Evolutionary conservation across 2,329 filamentous ascomycete species (phyloP).

Genomic region (Thermomyces lanuginosus): DNA sequence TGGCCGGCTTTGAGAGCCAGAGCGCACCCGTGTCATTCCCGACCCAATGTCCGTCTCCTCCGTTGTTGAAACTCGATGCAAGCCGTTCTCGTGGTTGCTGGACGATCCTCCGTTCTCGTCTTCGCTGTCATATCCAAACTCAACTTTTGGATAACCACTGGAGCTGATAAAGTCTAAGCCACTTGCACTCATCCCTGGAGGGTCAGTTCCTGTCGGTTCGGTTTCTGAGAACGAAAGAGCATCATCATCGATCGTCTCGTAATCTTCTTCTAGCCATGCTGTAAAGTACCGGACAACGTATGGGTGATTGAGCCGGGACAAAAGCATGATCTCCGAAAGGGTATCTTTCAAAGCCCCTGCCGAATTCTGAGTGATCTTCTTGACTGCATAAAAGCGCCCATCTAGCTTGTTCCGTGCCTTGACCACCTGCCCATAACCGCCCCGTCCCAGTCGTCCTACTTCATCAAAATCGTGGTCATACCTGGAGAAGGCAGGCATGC

Average conservation of each 20-base stretch:
- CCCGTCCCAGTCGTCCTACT: conserved; percentile 73
- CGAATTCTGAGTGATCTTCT: conserved; percentile 79
- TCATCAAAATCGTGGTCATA: conserved; percentile 86
- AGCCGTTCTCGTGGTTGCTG: conserved; percentile 18
- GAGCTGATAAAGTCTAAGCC: conserved; percentile 91
- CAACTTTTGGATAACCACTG: conserved; percentile 57
- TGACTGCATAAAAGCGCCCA: conserved; percentile 85
- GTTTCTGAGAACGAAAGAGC: conserved; percentile 37
- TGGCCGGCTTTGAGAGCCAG: conserved; percentile 35
- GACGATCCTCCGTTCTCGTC: conserved; percentile 26
- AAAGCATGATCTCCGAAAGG: conserved; percentile 69
- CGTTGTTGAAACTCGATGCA: conserved; percentile 11
- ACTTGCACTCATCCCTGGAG: conserved; percentile 53
- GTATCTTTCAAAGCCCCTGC: conserved; percentile 45
- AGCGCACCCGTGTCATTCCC: conserved; percentile 27
- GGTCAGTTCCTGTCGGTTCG: conserved; percentile 26
- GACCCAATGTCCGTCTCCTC: conserved; percentile 14
- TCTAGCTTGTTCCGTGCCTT: conserved; percentile 91
- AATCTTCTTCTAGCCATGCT: conserved; percentile 72
- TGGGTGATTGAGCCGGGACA: conserved; percentile 87
- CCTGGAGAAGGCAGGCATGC: conserved; percentile 45
- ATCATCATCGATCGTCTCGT: conserved; percentile 24
- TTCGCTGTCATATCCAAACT: conserved; percentile 48
- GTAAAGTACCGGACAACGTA: conserved; percentile 81
- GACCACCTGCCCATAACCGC: conserved; percentile 90